Evolutionary conservation across 768 basidiomycete genomes (phyloP).

Genomic region (Rhodotorula toruloides): DNA sequence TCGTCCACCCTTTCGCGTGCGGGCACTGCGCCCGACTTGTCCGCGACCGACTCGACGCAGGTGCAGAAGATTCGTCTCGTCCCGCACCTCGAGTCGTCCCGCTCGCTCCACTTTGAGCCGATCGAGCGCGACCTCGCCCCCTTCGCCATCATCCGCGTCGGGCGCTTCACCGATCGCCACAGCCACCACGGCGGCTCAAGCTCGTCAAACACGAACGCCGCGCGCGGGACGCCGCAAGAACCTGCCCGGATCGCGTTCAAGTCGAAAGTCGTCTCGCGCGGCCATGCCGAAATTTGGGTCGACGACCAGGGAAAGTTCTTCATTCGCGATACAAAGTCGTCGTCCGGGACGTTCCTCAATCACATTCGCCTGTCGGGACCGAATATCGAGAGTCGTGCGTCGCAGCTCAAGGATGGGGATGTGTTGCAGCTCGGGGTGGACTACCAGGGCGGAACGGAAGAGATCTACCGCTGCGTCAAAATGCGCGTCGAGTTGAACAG

Average conservation of each 20-base stretch:
- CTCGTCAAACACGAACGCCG: slow-evolving; percentile 55
- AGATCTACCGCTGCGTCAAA: slow-evolving; percentile 95
- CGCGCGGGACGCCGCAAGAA: slow-evolving; percentile 57
- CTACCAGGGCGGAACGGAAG: slow-evolving; percentile 94
- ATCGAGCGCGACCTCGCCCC: slow-evolving; percentile 76
- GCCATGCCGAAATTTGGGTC: slow-evolving; percentile 91
- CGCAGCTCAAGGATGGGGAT: slow-evolving; percentile 83
- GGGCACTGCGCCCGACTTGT: slow-evolving; percentile 13
- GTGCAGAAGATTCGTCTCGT: slow-evolving; percentile 83
- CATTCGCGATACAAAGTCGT: slow-evolving; percentile 83
- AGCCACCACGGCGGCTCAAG: not conserved
- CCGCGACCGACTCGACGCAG: slow-evolving; percentile 1
- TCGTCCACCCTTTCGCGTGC: slow-evolving; percentile 8
- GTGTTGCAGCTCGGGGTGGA: slow-evolving; percentile 92
- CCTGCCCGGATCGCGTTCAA: slow-evolving; percentile 89
- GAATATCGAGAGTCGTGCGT: slow-evolving; percentile 70
- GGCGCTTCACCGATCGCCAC: slow-evolving; percentile 80
- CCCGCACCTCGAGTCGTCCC: slow-evolving; percentile 84
- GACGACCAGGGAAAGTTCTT: slow-evolving; percentile 58
- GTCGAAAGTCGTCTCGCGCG: slow-evolving; percentile 87
- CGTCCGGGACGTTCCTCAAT: slow-evolving; percentile 90
- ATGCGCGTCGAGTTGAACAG: slow-evolving; percentile 83
- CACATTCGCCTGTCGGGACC: slow-evolving; percentile 83
- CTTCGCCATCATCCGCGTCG: slow-evolving; percentile 74
- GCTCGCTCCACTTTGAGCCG: slow-evolving; percentile 85